These are phyloP conservation scores for Pyrenochaeta sp. DNA, from an alignment of 2,329 filamentous ascomycete genomes.

Conservation along the genomic window DNA sequence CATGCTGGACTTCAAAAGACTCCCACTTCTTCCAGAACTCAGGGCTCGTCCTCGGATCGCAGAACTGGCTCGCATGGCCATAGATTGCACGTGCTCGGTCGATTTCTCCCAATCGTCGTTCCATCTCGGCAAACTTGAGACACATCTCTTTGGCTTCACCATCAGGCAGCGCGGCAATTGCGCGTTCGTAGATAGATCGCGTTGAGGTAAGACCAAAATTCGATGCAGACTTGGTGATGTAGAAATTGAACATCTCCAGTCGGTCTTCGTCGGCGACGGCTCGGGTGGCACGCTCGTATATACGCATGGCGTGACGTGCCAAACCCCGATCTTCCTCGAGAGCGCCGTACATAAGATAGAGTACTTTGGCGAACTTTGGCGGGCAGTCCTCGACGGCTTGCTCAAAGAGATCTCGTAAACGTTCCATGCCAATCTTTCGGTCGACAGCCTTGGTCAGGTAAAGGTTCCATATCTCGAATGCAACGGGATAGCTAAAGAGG, in stretches of 20 bases:
- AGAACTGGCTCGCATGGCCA: slow-evolving; percentile 95
- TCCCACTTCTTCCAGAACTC: slow-evolving; percentile 98
- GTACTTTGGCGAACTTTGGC: slow-evolving; percentile 91
- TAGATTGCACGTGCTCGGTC: slow-evolving; percentile 96
- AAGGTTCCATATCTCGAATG: slow-evolving; percentile 98
- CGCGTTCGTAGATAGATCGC: slow-evolving; percentile 92
- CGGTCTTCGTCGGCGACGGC: slow-evolving; percentile 94
- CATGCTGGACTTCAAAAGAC: slow-evolving; percentile 94
- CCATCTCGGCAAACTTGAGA: slow-evolving; percentile 98
- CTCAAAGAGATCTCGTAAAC: slow-evolving; percentile 93
- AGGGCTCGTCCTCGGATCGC: slow-evolving; percentile 88
- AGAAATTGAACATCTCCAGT: slow-evolving; percentile 98
- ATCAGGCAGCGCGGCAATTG: slow-evolving; percentile 92
- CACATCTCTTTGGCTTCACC: slow-evolving; percentile 96
- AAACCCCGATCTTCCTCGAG: slow-evolving; percentile 95
- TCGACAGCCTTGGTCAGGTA: slow-evolving; percentile 98
- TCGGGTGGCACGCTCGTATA: slow-evolving; percentile 95
- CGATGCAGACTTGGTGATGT: slow-evolving; percentile 97
- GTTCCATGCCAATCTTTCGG: slow-evolving; percentile 93
- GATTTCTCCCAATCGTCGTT: slow-evolving; percentile 88
- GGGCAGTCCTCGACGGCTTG: slow-evolving; percentile 95
- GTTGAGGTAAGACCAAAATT: slow-evolving; percentile 98
- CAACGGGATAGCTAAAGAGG: slow-evolving; percentile 97
- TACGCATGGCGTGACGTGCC: slow-evolving; percentile 96
- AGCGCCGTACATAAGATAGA: slow-evolving; percentile 98